Evolutionary conservation across 805 yeast genomes (phyloP), one percentile per base, ranked within the genome.

Genomic region (Kuraishia borneana): DNA sequence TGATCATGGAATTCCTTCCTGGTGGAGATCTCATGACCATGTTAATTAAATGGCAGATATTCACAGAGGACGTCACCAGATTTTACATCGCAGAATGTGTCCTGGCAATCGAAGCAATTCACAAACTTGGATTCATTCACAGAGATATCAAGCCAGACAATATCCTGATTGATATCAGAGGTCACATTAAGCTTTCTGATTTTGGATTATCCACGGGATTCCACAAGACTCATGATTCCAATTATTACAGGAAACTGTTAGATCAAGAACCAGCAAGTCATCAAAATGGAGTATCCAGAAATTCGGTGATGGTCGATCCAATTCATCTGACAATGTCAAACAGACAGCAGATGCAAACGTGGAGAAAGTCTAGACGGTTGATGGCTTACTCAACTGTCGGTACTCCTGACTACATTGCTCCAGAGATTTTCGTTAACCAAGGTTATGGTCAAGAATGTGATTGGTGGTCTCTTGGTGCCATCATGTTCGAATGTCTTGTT

Each of bases 131-230:
- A 0, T 87, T 87, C 53, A 92, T 92, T 50, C 98, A 92, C 58
- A 73, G 98, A 59, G 98, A 92, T 56, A 89, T 92, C 48, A 92
- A 92, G 58, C 98, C 98, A 0, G 98, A 92, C 64, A 92, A 92
- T 50, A 89, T 74, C 36, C 62, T 74, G 47, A 70, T 76, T 36
- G 81, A 74, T 45, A 68, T 70, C 46, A 57, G 76, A 26, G 82
- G 82, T n/a, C 82, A 74, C 46, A 68, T 73, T 42, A 73, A 72
- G 45, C 57, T 74, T 25, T 68, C 76, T 21, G 94, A 82, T 56
- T 82, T 82, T 55, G 94, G 94, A 2, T 62, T 82, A 42, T 76
- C 85, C 48, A 80, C 96, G 0, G 96, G 96, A 4, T 87, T 88
- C 63, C 96, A 79, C 51, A 79, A 87, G 61, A 87, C 96, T 1